Evolutionary conservation across 306 rosid genomes (phyloP), one percentile per base, ranked within the genome.

Genomic region (Acacia acuminata): DNA sequence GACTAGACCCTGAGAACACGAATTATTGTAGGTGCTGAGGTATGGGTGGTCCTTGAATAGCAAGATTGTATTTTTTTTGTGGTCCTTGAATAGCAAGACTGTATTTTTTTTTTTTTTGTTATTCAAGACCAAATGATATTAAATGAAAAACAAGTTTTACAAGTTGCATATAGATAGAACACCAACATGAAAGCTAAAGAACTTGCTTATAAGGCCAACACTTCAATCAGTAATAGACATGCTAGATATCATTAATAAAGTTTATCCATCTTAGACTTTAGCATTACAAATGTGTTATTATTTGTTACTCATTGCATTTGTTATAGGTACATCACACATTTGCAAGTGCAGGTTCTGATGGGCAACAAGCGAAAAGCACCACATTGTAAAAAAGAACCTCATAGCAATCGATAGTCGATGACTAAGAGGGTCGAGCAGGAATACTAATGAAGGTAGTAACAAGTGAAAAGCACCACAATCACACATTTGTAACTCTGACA

Each of bases 271-370:
- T 42, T 10, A 10, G 20, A n/a, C 50, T 10, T 0, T 69, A n/a
- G 50, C 30, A 4, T 42, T 69, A 16, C 24, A n/a, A 69, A n/a
- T 22, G 34, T n/a, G 17, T n/a, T 70, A 42, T 70, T 19, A 70
- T 42, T 42, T 43, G 42, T 43, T 9, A 11, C 22, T 70, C 0
- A 22, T 70, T 20, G 36, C 53, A 12, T 22, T 22, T 70, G 75
- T 71, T 71, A 42, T 91, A 96, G 99, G 75, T 92, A 73, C 93
- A 92, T 87, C 99, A 94, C 84, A 96, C 99, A 76, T 93, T 96
- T 81, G 97, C 97, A 81, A 96, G 97, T 65, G 90, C 99, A 15
- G 99, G 99, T 50, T 96, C 98, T 44, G 98, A 93, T 80, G 99
- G 99, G 38, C 38, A 34, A 34, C 38, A 34, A 34, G 38, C 38